Base-by-base conservation (phyloP, 306 rosid species). In the Medicago lupulina region DNA sequence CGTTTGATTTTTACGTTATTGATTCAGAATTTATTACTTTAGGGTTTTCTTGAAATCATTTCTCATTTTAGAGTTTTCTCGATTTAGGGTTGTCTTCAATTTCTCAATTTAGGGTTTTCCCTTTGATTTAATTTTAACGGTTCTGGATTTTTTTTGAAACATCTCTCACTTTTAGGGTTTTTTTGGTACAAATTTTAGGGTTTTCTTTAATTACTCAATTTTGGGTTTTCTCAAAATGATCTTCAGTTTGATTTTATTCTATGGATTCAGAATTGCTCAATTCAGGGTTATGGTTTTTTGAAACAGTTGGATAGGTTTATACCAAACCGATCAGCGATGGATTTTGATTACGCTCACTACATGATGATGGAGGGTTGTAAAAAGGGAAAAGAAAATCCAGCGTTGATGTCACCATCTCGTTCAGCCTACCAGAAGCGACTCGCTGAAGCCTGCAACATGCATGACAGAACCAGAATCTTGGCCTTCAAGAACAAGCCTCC, bases 401-500 rank as follows among this genome's bases (percentile, higher is more conserved):
- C 64, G 34, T n/a, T 76, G 53, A 82, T 73, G 13, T 83, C 89
- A 1, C 91, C 96, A 2, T 80, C 92, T 0, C 82, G 79, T 23
- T 85, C 84, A 73, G 91, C 93, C 21, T 92, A 88, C 62, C 87
- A 55, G 77, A 85, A 83, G 83, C 82, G 69, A 17, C 76, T 92
- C 62, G 88, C 92, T 0, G 96, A 88, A 72, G 81, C 92, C 9
- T 67, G 81, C 61, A 88, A 92, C 88, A 92, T 92, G 89, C 84
- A 87, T 82, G 86, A 88, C 80, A 78, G 92, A 4, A 81, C 88
- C 3, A 83, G 92, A 71, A 90, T 89, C 68, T 88, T 92, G 51
- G 96, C 97, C n/a, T 88, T 89, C 90, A 92, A 86, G 93, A 88
- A 92, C 85, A 92, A 88, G 77, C 91, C 96, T 4, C 79, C 88